Base-by-base conservation (phyloP, 169 alveolate species). In the Cryptosporidium sp. region DNA sequence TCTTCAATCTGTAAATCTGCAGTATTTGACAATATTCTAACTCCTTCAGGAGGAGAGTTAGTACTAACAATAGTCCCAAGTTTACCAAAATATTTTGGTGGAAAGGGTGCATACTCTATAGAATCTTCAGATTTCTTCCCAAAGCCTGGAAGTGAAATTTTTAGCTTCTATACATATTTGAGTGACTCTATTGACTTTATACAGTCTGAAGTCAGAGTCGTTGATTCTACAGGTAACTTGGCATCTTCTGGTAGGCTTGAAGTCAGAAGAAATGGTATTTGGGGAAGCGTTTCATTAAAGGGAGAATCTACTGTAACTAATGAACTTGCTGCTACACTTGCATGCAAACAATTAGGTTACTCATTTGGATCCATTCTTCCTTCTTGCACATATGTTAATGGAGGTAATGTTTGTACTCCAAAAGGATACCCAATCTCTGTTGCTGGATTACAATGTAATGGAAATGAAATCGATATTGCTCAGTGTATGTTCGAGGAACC, bases 1-100 rank as follows among this genome's bases (percentile, higher is more conserved):
- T 75, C 97, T 2, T 95, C 98, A 23, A 94, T 96, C 37, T 96
- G 98, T 61, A 91, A 95, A 31, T 86, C 98, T 2, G 97, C 98
- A 21, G 70, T 96, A 23, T 94, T 85, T 75, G 98, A 96, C 85
- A 96, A 96, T 10, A 95, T 95, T 21, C 53, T 95, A 23, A 84
- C 95, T n/a, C 96, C 96, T 12, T 61, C 94, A 48, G 97, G 98
- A 45, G 97, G 97, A 2, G 96, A 95, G 69, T 91, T 95, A 48
- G 95, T 94, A 23, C 86, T 95, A 18, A 93, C 97, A 1, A 91
- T 95, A 26, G 95, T 85, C 68, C 94, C 92, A 26, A 94, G 94
- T 35, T 44, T 95, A 44, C 86, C 92, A 39, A 85, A 91, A 48
- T 95, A 94, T 85, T 85, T 92, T 84, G 95, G 89, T 39, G 89